Percentiles rank a stretch among this genome's conserved stretches.
These are phyloP conservation scores for Sporothrix protearum DNA, from an alignment of 2,329 filamentous ascomycete species.

Conservation along the genomic window DNA sequence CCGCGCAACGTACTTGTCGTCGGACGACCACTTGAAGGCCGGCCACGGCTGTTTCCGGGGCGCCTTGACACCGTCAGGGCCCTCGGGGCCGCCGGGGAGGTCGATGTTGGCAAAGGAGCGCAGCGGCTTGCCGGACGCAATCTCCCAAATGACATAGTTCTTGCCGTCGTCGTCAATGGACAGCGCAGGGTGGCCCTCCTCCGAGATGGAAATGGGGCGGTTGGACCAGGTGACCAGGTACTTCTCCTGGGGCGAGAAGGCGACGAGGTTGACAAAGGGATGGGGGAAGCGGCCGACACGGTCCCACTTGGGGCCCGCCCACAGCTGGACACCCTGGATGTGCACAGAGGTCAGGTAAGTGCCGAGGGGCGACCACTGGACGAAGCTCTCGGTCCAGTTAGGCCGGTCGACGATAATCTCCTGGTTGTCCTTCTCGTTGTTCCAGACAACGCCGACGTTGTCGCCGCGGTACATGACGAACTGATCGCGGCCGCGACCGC, in stretches of 20 bases:
- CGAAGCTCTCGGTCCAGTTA: slow-evolving; percentile 97
- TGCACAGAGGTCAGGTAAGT: slow-evolving; percentile 95
- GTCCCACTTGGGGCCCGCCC: slow-evolving; percentile 87
- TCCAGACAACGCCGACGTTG: slow-evolving; percentile 93
- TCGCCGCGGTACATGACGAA: slow-evolving; percentile 93
- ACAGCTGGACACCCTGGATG: slow-evolving; percentile 92
- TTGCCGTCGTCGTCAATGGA: slow-evolving; percentile 94
- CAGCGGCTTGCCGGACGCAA: slow-evolving; percentile 81
- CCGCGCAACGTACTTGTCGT: slow-evolving; percentile 94
- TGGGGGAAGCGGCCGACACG: slow-evolving; percentile 92
- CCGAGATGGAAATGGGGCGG: slow-evolving; percentile 85
- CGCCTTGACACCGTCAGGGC: slow-evolving; percentile 51
- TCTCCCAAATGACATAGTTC: slow-evolving; percentile 99
- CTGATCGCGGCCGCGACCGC: slow-evolving; percentile 81
- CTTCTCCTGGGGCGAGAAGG: slow-evolving; percentile 89
- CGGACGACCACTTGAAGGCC: slow-evolving; percentile 98
- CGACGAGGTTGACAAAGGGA: slow-evolving; percentile 90
- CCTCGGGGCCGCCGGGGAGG: slow-evolving; percentile 53
- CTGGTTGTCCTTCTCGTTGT: slow-evolving; percentile 88
- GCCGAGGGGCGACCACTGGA: slow-evolving; percentile 95
- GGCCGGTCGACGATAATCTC: slow-evolving; percentile 87
- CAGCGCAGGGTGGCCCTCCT: slow-evolving; percentile 77
- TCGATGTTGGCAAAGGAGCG: slow-evolving; percentile 93
- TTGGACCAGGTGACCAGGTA: slow-evolving; percentile 97
- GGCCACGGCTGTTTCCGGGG: slow-evolving; percentile 92